Conservation (phyloP, 2,329 filamentous ascomycete species). For the Botrytis deweyae region DNA sequence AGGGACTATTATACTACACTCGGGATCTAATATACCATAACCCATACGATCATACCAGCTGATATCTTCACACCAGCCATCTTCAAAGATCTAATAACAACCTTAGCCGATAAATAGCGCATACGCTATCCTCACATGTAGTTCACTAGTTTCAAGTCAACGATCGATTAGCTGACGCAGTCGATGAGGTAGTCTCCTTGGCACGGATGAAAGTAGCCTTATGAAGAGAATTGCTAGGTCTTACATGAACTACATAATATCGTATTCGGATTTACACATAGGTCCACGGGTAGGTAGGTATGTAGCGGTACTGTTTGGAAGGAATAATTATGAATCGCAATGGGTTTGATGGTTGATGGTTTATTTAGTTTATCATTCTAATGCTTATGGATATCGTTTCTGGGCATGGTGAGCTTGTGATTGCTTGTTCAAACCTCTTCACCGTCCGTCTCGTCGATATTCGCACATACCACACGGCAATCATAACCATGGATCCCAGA, state of each 20-base stretch:
- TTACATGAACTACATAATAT: not conserved
- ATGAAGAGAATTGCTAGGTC: not conserved
- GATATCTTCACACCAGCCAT: not conserved
- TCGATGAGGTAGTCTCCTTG: not conserved
- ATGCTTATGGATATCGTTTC: too few relatives aligned
- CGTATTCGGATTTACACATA: not conserved
- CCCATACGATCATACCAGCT: not conserved
- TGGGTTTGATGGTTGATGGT: not conserved
- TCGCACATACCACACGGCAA: not conserved
- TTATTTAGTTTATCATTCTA: too few relatives aligned
- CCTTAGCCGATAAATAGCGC: not conserved
- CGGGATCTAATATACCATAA: not conserved
- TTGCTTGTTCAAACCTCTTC: not conserved
- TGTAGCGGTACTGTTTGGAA: too few relatives aligned
- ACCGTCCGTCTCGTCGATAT: not conserved
- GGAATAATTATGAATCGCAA: not conserved
- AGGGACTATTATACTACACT: not conserved
- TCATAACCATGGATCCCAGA: not conserved
- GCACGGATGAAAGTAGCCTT: not conserved
- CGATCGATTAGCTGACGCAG: not conserved
- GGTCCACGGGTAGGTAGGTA: not conserved
- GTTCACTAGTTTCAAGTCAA: not conserved
- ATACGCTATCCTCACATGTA: not conserved
- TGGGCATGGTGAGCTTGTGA: not conserved
- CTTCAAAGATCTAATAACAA: not conserved